Percentiles rank a stretch among this genome's conserved stretches.
These are phyloP conservation scores for Pseudopyrenochaeta lycopersici DNA, from an alignment of 2,329 filamentous ascomycete species.

Conservation along the genomic window DNA sequence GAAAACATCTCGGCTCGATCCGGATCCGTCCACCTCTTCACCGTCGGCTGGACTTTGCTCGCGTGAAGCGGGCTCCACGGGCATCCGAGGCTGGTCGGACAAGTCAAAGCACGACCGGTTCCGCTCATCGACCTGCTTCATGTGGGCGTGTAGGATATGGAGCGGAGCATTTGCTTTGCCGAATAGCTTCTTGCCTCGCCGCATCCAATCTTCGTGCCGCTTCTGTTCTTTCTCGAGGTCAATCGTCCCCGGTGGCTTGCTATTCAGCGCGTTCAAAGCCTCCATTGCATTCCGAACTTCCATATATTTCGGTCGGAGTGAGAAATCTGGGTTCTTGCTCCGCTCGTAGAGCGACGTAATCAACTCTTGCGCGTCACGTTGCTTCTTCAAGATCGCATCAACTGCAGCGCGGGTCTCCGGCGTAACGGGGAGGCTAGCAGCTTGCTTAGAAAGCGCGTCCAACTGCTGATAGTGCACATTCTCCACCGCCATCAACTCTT, in stretches of 20 bases:
- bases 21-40: constrained; percentile 55
- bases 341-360: constrained; percentile 84
- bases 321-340: constrained; percentile 77
- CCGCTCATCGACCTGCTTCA: constrained; percentile 89
- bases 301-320: constrained; percentile 82
- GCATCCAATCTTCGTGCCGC: constrained; percentile 98
- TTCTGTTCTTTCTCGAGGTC: constrained; percentile 95
- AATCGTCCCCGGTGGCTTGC: constrained; percentile 87
- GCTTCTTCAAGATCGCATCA: constrained; percentile 93
- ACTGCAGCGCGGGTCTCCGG: constrained; percentile 81
- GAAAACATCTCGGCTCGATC: constrained; percentile 79
- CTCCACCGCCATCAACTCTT: constrained; percentile 91
- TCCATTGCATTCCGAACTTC: constrained; percentile 93
- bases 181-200: constrained; percentile 95
- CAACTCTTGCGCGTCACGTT: constrained; percentile 90
- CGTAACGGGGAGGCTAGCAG: constrained; percentile 80
- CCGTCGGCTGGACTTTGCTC: constrained; percentile 72
- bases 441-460: constrained; percentile 88
- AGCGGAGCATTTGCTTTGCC: constrained; percentile 97
- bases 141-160: constrained; percentile 93
- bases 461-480: constrained; percentile 93
- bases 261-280: constrained; percentile 86
- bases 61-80: constrained; percentile 89
- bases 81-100: constrained; percentile 84
- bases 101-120: constrained; percentile 94